These are phyloP conservation scores for Podaxis rugospora DNA, from an alignment of 768 basidiomycete species.

Conservation along the genomic window DNA sequence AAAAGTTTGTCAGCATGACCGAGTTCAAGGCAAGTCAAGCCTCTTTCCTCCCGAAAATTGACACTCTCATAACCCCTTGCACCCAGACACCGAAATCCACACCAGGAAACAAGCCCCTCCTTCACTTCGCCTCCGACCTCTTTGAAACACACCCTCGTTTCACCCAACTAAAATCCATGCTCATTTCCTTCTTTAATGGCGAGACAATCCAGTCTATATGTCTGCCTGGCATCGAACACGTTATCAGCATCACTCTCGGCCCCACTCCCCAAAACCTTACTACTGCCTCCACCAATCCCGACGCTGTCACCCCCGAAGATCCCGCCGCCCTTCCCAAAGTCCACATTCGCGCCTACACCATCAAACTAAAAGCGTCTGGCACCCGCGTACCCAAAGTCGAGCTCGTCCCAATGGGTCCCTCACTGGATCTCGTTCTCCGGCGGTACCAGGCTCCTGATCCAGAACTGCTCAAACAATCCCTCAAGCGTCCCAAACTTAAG, in stretches of 20 bases:
- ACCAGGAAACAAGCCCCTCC: slow-evolving; percentile 83
- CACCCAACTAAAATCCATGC: slow-evolving; percentile 85
- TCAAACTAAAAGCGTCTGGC: slow-evolving; percentile 70
- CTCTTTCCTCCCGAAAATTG: background rate
- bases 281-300: slow-evolving; percentile 27
- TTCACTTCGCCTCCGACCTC: slow-evolving; percentile 94
- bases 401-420: slow-evolving; percentile 87
- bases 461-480: slow-evolving; percentile 76
- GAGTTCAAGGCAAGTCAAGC: slow-evolving; percentile 69
- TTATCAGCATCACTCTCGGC: slow-evolving; percentile 76
- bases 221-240: slow-evolving; percentile 80
- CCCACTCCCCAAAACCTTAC: slow-evolving; percentile 58
- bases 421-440: slow-evolving; percentile 76
- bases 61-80: background rate
- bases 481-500: slow-evolving; percentile 82
- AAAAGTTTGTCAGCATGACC: slow-evolving; percentile 71
- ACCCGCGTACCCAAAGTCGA: slow-evolving; percentile 78
- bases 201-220: slow-evolving; percentile 81
- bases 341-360: slow-evolving; percentile 85
- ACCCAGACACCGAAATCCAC: slow-evolving; percentile 84
- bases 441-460: slow-evolving; percentile 71
- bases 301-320: slow-evolving; percentile 31
- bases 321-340: slow-evolving; percentile 63
- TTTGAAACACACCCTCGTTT: slow-evolving; percentile 95
- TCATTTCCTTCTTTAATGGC: slow-evolving; percentile 88